Evolutionary conservation across 371 early-diverging fungal genomes (phyloP).

Genomic region (Mortierella sp.): DNA sequence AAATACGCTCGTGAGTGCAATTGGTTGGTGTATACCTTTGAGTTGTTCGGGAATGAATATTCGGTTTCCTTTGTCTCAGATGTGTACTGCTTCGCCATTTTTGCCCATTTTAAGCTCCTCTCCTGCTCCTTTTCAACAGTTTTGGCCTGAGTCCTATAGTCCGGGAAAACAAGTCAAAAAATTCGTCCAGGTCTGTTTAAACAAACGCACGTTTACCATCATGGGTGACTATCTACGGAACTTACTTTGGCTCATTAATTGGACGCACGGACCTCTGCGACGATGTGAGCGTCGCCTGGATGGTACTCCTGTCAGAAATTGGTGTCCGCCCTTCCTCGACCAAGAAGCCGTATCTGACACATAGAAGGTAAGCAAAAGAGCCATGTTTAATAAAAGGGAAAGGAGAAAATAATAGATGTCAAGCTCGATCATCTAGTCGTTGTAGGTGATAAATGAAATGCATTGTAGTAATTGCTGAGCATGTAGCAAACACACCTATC

Average conservation of each 20-base stretch:
- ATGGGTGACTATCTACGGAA: slow-evolving; percentile 35
- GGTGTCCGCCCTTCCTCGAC: slow-evolving; percentile 54
- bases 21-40: slow-evolving; percentile 59
- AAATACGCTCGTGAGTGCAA: background rate
- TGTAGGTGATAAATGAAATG: background rate
- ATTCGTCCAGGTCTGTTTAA: background rate
- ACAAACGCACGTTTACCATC: background rate
- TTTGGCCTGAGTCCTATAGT: slow-evolving; percentile 26
- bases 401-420: background rate
- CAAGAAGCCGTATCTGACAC: slow-evolving; percentile 49
- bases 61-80: slow-evolving; percentile 56
- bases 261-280: slow-evolving; percentile 33
- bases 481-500: slow-evolving; percentile 28
- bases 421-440: background rate
- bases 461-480: background rate
- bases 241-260: slow-evolving; percentile 24
- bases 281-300: slow-evolving; percentile 15
- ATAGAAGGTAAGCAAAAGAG: background rate
- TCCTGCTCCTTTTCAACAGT: slow-evolving; percentile 35
- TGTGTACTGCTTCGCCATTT: slow-evolving; percentile 61
- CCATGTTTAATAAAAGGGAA: background rate
- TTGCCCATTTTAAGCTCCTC: slow-evolving; percentile 65
- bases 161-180: background rate
- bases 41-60: slow-evolving; percentile 56
- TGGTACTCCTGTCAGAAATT: slow-evolving; percentile 29